Evolutionary conservation across 2,329 filamentous ascomycete genomes (phyloP).

Genomic region (Talaromyces sp.): DNA sequence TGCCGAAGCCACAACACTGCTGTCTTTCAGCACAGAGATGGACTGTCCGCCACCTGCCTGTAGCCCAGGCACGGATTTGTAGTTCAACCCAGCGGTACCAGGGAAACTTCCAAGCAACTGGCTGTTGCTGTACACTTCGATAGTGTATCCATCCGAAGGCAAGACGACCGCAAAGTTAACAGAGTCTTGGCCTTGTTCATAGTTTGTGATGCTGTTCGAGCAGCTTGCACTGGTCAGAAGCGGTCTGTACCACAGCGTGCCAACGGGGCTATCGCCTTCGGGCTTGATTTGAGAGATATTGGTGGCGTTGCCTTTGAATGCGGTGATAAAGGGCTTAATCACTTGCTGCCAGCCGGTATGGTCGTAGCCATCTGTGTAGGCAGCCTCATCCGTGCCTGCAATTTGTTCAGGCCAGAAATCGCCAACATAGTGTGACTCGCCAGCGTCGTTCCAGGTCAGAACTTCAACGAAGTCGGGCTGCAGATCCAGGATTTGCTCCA

Average conservation of each 20-base stretch:
- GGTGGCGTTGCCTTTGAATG: constrained; percentile 2
- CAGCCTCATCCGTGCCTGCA: neutral
- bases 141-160: neutral
- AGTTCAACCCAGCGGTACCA: constrained; percentile 1
- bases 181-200: constrained; percentile 1
- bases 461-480: constrained; percentile 10
- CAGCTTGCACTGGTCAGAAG: constrained; percentile 3
- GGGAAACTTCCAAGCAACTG: neutral
- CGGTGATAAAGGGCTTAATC: constrained; percentile 5
- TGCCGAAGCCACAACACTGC: constrained; percentile 1
- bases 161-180: constrained; percentile 7
- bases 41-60: constrained; percentile 5
- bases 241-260: constrained; percentile 5
- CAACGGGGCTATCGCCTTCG: neutral
- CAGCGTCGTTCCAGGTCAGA: constrained; percentile 11
- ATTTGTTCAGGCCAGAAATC: constrained; percentile 11
- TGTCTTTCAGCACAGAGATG: neutral
- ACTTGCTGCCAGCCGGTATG: constrained; percentile 10
- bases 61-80: constrained; percentile 7
- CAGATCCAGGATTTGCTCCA: constrained; percentile 4
- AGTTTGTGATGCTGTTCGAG: constrained; percentile 9
- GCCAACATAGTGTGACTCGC: constrained; percentile 10
- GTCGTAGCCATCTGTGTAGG: constrained; percentile 7
- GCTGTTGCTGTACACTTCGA: constrained; percentile 9
- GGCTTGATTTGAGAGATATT: neutral